Percentiles rank a stretch among this genome's conserved stretches.
These are phyloP conservation scores for Russula ochroleuca DNA, from an alignment of 768 basidiomycete species.

Conservation along the genomic window DNA sequence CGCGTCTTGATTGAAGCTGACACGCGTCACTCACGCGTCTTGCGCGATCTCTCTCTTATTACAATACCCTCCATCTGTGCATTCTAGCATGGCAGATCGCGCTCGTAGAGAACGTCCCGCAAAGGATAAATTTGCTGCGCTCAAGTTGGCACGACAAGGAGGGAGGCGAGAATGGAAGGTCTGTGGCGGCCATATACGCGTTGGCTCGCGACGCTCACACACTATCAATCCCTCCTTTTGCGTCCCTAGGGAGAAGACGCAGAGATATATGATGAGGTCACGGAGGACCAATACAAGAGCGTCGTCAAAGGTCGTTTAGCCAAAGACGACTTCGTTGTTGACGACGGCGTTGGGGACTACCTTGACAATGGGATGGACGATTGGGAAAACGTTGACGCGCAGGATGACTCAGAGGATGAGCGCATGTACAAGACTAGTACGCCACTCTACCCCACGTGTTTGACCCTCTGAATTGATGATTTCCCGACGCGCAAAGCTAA, in stretches of 20 bases:
- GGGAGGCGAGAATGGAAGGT: constrained; percentile 50
- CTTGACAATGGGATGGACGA: constrained; percentile 97
- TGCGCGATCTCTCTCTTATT: constrained; percentile 2
- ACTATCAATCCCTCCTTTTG: constrained; percentile 28
- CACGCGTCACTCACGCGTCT: constrained; percentile 11
- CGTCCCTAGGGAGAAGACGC: constrained; percentile 49
- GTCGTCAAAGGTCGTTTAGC: constrained; percentile 82
- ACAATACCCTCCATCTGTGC: background rate
- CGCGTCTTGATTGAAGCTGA: constrained; percentile 23
- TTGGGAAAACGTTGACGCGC: constrained; percentile 65
- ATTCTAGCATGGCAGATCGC: constrained; percentile 33
- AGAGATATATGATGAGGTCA: constrained; percentile 82
- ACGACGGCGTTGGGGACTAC: constrained; percentile 89
- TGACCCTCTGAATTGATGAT: constrained; percentile 20
- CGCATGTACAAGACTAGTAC: constrained; percentile 36
- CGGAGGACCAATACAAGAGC: constrained; percentile 80
- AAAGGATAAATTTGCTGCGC: constrained; percentile 53
- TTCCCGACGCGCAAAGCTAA: constrained; percentile 35
- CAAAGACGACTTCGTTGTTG: constrained; percentile 90
- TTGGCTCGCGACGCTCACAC: constrained; percentile 11
- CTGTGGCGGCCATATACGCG: constrained; percentile 32
- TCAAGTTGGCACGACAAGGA: constrained; percentile 43
- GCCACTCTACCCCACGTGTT: background rate
- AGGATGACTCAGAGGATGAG: constrained; percentile 37
- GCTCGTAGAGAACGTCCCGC: constrained; percentile 30